phyloP scores from a whole-genome alignment of 1,284 basidiomycete genomes.

The Ustilago vetiveriae region DNA sequence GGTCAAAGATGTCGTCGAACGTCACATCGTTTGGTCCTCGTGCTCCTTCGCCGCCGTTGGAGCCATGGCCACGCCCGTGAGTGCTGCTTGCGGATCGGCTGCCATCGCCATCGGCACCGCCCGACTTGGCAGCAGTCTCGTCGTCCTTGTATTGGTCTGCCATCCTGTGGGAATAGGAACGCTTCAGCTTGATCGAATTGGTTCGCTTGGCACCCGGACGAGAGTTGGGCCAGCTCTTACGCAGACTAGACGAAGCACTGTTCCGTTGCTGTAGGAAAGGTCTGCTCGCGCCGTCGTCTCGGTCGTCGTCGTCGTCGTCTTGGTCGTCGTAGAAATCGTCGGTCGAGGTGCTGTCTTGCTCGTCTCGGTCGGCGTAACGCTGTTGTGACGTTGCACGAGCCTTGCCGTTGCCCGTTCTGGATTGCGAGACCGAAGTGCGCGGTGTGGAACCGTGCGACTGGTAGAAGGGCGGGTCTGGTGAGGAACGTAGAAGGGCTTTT shows the following conservation, averaged over 20 bases:
- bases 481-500: constrained; percentile 21
- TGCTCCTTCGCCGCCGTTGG: neutral
- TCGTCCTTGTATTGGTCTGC: constrained; percentile 13
- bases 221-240: constrained; percentile 7
- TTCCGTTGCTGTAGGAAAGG: constrained; percentile 16
- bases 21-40: constrained; percentile 15
- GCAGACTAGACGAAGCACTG: constrained; percentile 8
- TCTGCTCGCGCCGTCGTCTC: constrained; percentile 12
- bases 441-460: constrained; percentile 35
- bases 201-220: constrained; percentile 13
- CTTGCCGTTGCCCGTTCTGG: constrained; percentile 11
- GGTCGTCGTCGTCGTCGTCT: constrained; percentile 18
- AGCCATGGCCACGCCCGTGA: neutral
- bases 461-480: constrained; percentile 25
- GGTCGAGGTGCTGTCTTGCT: constrained; percentile 19
- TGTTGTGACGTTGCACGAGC: constrained; percentile 8
- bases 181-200: constrained; percentile 47
- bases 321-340: constrained; percentile 38
- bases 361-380: constrained; percentile 2
- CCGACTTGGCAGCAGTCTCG: constrained; percentile 19
- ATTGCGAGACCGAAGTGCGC: constrained; percentile 24
- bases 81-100: neutral
- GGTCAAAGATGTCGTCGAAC: constrained; percentile 49
- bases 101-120: neutral
- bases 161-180: constrained; percentile 15